Evolutionary conservation across 352 stramenopile species (phyloP), one percentile per base, ranked within the genome.

Genomic region (Pythium monospermum): DNA sequence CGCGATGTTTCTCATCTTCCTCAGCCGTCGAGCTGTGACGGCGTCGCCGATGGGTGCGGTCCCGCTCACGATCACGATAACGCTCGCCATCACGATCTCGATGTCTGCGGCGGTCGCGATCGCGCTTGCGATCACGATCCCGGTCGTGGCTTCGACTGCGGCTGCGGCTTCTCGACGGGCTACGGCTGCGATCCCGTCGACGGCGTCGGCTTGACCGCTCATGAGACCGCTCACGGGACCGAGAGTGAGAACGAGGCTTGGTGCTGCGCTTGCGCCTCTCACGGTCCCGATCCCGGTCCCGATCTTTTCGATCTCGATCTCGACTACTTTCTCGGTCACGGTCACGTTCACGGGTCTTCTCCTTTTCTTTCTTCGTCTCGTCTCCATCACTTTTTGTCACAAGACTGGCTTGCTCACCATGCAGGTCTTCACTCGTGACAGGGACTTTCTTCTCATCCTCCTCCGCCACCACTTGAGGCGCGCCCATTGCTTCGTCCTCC

Each of bases 111-210:
- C 18, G 39, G 15, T 37, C 38, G 43, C 38, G 48, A 6, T 56
- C 41, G 11, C 49, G 39, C 7, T 57, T n/a, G 8, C 39, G 49
- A n/a, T 22, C 15, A 35, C 53, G 49, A n/a, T 58, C 52, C 6
- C 49, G 49, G 28, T 53, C 45, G 12, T 50, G 52, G 23, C 52
- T 51, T 48, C 65, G 54, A 48, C 64, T 72, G 12, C 68, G 64
- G 42, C 69, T 79, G 50, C 51, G 60, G 2, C 51, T 59, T 26
- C 51, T 39, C 2, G 62, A 61, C 6, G 44, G 49, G 44, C 59
- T 75, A 25, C 37, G 49, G 35, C 61, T 73, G 40, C 61, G 63
- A 18, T n/a, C n/a, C n/a, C n/a, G n/a, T n/a, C 61, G 53, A 11
- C 54, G 49, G 19, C 46, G 51, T 15, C 53, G 60, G 23, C 64